These are phyloP conservation scores for Nepenthes gracilis DNA, from an alignment of 148 eudicot species.

Conservation along the genomic window DNA sequence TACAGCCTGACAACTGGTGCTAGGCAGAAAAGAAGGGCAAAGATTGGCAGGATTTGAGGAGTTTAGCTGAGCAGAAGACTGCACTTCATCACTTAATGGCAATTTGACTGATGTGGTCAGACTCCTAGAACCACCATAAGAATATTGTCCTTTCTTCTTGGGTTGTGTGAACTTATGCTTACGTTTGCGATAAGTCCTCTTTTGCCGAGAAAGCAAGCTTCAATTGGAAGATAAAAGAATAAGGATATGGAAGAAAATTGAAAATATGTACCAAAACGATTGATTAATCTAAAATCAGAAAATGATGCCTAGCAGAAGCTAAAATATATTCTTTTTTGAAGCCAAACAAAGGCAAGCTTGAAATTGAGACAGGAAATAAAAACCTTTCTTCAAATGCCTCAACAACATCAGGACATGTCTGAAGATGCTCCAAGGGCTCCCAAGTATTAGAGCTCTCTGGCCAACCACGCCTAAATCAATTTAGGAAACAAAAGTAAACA, in stretches of 20 bases:
- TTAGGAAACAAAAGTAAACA: background rate
- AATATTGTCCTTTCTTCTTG: constrained; percentile 65
- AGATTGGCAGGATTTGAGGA: constrained; percentile 7
- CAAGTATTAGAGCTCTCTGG: constrained; percentile 89
- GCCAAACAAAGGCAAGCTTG: background rate
- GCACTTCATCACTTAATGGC: constrained; percentile 3
- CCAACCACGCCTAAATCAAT: constrained; percentile 85
- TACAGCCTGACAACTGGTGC: constrained; percentile 13
- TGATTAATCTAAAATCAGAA: background rate
- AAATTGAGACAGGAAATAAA: constrained; percentile 1
- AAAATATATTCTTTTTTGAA: no score
- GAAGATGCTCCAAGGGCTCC: constrained; percentile 88
- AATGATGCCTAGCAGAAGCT: background rate
- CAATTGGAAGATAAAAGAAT: background rate
- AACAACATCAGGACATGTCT: constrained; percentile 68
- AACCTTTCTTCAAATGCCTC: constrained; percentile 92
- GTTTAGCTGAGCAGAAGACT: constrained; percentile 3
- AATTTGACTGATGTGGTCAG: constrained; percentile 28
- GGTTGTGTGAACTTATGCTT: constrained; percentile 59
- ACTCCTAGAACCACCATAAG: constrained; percentile 55
- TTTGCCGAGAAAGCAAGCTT: constrained; percentile 42
- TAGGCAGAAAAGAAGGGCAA: constrained; percentile 3
- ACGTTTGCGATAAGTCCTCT: constrained; percentile 43
- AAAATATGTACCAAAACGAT: background rate
- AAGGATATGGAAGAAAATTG: background rate